Percentiles rank a stretch among this genome's conserved stretches.
phyloP scores from a whole-genome alignment of 139 green algal genomes.

The Coccomyxa sp. region DNA sequence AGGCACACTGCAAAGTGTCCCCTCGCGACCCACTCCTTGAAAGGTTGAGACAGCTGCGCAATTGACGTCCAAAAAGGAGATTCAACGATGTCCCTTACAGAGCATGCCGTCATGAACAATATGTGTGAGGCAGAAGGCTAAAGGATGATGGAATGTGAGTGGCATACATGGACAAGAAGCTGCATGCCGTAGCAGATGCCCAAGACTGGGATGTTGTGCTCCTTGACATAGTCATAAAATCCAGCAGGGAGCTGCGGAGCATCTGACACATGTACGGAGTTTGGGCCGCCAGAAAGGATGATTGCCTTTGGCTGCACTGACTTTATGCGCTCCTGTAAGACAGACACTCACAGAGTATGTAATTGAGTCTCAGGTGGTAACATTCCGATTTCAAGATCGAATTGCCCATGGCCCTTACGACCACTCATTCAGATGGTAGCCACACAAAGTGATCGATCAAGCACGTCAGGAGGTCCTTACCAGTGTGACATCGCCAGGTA shows the following conservation, averaged over 20 bases:
- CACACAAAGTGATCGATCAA: background rate
- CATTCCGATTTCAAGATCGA: background rate
- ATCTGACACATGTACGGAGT: conserved; percentile 90
- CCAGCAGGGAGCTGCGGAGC: conserved; percentile 77
- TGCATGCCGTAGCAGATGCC: conserved; percentile 94
- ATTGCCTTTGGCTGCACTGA: conserved; percentile 69
- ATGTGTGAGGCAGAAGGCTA: too few species aligned
- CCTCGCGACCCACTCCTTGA: too few species aligned
- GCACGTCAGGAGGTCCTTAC: conserved; percentile 33
- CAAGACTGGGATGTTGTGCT: conserved; percentile 76
- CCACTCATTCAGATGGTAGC: background rate
- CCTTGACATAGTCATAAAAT: conserved; percentile 75
- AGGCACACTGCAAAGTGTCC: too few species aligned
- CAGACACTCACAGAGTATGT: background rate
- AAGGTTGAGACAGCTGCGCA: too few species aligned
- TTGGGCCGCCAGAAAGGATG: conserved; percentile 93
- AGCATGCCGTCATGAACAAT: too few species aligned
- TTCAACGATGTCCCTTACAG: too few species aligned
- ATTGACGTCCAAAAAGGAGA: too few species aligned
- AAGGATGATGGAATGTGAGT: background rate
- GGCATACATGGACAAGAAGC: conserved; percentile 33
- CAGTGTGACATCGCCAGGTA: conserved; percentile 83
- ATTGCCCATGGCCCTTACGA: background rate
- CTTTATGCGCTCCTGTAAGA: conserved; percentile 77
- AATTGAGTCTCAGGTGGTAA: background rate